phyloP scores from a whole-genome alignment of 148 eudicot genomes.

The Cornus suecica region DNA sequence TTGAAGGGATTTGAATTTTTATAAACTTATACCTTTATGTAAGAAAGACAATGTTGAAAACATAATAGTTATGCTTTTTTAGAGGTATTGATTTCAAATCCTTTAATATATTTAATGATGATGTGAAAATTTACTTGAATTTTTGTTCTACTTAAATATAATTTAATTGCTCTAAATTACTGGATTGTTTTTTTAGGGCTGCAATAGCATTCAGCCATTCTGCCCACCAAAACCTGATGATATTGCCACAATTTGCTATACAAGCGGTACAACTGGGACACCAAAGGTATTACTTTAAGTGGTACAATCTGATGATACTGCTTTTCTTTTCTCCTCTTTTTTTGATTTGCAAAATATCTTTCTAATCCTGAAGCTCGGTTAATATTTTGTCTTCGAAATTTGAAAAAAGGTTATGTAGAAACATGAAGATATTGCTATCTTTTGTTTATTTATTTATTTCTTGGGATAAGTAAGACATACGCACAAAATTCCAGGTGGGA shows the following conservation, averaged over 20 bases:
- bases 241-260: constrained; percentile 71
- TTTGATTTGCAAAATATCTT: no score
- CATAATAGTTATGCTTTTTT: constrained; percentile 5
- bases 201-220: constrained; percentile 40
- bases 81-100: not conserved
- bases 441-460: no score
- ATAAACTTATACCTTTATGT: no score
- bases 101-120: not conserved
- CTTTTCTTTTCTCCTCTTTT: no score
- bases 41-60: no score
- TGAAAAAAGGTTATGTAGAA: not conserved
- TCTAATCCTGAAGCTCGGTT: not conserved
- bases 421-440: not conserved
- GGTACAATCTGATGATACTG: not conserved
- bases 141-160: not conserved
- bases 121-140: not conserved
- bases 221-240: constrained; percentile 64
- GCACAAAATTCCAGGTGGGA: no score
- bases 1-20: no score
- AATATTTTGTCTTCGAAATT: no score
- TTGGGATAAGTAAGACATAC: no score
- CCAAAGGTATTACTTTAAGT: constrained; percentile 63
- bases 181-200: constrained; percentile 38
- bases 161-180: not conserved
- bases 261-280: constrained; percentile 84